Conservation (phyloP, 2,329 filamentous ascomycete genomes). For the Neofusicoccum sp. region DNA sequence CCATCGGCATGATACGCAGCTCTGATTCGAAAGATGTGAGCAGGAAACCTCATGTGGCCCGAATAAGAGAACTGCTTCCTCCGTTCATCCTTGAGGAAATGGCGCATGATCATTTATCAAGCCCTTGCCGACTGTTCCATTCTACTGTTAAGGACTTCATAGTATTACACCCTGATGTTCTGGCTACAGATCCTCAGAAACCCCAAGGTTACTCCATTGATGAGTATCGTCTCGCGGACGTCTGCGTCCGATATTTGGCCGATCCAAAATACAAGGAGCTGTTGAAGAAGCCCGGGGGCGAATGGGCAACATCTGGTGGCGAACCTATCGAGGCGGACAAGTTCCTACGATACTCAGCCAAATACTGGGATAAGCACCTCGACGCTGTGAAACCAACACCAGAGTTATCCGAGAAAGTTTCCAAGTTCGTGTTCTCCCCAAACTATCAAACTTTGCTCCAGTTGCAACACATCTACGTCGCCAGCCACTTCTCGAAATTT, state of each 20-base stretch:
- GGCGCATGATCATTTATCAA: neutral
- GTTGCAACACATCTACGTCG: constrained; percentile 12
- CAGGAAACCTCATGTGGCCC: neutral
- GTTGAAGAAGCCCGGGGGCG: neutral
- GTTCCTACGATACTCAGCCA: constrained; percentile 19
- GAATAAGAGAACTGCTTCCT: neutral
- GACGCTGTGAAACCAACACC: constrained; percentile 14
- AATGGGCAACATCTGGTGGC: neutral
- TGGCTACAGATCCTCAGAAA: neutral
- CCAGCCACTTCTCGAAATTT: neutral
- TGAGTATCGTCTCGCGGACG: neutral
- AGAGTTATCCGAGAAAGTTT: constrained; percentile 4
- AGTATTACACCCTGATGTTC: neutral
- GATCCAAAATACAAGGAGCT: neutral
- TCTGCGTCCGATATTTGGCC: neutral
- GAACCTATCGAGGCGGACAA: constrained; percentile 8
- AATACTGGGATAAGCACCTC: constrained; percentile 22
- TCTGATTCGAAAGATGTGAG: constrained; percentile 4
- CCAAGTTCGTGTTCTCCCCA: constrained; percentile 13
- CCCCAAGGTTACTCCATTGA: neutral
- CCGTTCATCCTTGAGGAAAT: neutral
- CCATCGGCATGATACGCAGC: constrained; percentile 8
- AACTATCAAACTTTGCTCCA: constrained; percentile 20
- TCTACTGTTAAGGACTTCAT: neutral
- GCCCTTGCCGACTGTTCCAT: neutral